These are phyloP conservation scores for Pythium chondricola DNA, from an alignment of 352 stramenopile species.

Conservation along the genomic window DNA sequence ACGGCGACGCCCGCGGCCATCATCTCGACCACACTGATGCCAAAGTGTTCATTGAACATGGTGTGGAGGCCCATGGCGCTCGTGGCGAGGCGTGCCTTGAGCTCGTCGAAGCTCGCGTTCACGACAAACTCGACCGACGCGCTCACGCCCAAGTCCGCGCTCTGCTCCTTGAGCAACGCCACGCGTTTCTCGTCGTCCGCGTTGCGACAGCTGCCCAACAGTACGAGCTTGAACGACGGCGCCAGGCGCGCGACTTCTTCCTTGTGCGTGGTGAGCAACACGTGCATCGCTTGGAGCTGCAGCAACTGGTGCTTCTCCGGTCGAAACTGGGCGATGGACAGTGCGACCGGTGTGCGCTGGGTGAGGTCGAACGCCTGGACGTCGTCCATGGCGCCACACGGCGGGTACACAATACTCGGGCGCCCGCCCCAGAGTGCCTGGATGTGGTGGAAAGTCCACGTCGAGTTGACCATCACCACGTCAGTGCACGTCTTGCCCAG, in stretches of 20 bases:
- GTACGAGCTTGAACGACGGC: conserved; percentile 84
- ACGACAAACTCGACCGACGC: conserved; percentile 92
- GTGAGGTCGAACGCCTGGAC: conserved; percentile 62
- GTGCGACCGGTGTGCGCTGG: conserved; percentile 65
- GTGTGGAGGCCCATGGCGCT: conserved; percentile 96
- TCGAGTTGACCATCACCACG: conserved; percentile 97
- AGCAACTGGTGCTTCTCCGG: conserved; percentile 98
- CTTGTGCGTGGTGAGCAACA: conserved; percentile 48
- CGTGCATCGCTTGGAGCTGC: conserved; percentile 89
- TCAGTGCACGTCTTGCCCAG: conserved; percentile 80
- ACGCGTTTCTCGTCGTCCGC: conserved; percentile 90
- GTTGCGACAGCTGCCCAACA: conserved; percentile 96
- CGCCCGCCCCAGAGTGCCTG: conserved; percentile 85
- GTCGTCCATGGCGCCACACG: conserved; percentile 88
- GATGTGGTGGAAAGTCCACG: conserved; percentile 97
- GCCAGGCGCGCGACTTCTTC: conserved; percentile 2
- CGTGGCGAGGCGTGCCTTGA: conserved; percentile 84
- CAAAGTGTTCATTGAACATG: conserved; percentile 99
- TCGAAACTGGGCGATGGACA: conserved; percentile 98
- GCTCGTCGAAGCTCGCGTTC: conserved; percentile 90
- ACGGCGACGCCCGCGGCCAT: conserved; percentile 96
- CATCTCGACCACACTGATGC: conserved; percentile 99
- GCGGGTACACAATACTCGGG: conserved; percentile 91
- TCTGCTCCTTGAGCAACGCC: conserved; percentile 74
- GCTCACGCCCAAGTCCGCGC: conserved; percentile 64